Evolutionary conservation across 176 grass and related monocot genomes (phyloP), one percentile per base, ranked within the genome.

Genomic region (Oropetium thomaeum): DNA sequence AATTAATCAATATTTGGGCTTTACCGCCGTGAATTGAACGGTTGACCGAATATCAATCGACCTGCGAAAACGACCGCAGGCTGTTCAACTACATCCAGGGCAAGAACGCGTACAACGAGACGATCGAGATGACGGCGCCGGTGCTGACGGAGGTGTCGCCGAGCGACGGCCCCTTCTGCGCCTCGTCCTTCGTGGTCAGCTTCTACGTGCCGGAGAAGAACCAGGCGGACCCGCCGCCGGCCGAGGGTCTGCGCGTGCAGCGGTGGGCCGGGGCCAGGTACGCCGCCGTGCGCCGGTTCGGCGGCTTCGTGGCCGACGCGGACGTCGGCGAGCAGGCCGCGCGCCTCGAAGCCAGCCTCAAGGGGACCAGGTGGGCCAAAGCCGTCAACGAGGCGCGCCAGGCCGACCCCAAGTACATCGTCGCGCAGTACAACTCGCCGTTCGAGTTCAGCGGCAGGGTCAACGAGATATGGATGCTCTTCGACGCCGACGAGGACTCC

Each of bases 381-480:
- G 72, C 91, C 3, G 91, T 93, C 35, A 74, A 72, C 29, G 68
- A 87, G 17, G 86, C 78, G 23, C 71, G 79, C n/a, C 55, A 62
- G 52, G 61, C 66, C 2, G 74, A 74, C 48, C 81, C 81, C 8
- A 63, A 81, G 0, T 98, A 98, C 81, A 90, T 65, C 1, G 96
- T 98, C 8, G 96, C 96, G n/a, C 91, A 94, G 89, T 94, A 98
- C 72, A 92, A 94, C 77, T 94, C 91, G 30, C 89, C 96, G 1
- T 94, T 98, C 52, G 96, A 98, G 91, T 98, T 94, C 62, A 89
- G 38, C 63, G 88, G 75, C 15, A 92, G 91, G 79, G 89, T 98
- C 39, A 98, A 98, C 69, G 95, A 98, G 88, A 92, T 98, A 1
- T 98, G 91, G 95, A 92, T 94, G 95, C 35, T 79, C 71, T 89